Base-by-base conservation (phyloP, 2,329 filamentous ascomycete species). In the Colletotrichum sp. region DNA sequence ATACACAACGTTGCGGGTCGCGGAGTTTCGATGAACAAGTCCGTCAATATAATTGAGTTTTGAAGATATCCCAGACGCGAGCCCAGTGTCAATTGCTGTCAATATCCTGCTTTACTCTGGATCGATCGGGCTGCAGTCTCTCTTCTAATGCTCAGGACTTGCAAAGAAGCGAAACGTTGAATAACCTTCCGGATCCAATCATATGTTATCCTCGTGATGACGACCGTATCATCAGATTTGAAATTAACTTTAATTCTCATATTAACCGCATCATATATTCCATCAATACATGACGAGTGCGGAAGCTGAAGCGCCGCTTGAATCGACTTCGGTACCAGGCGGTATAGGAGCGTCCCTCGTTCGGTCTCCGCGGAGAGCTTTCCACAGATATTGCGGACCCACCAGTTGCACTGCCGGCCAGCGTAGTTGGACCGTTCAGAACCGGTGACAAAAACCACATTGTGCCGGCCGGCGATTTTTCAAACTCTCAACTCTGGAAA, bases 191-290 rank as follows among this genome's bases (percentile, higher is more conserved):
- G n/a, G 18, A 4, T 6, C 38, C 43, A 13, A 12, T 21, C 18
- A 21, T 13, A 0, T 7, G 3, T 48, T 7, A 2, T 13, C 10
- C 43, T 13, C 6, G 6, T 48, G n/a, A 12, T 7, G 0, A 7
- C 1, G 0, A 21, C 1, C 0, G 6, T 8, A 6, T 21, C 10
- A 48, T 21, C 10, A n/a, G 10, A 48, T 2, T 48, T 21, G 6
- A 1, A 48, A 21, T 13, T 48, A 13, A 21, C 0, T 48, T 48
- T n/a, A 48, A 13, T 21, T 21, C 3, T 12, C 6, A n/a, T 43
- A 21, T 48, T 3, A 13, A 13, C n/a, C 1, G 10, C 1, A 13
- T 48, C 4, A 21, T 13, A 0, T 6, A 48, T 48, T 48, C 4
- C 1, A 48, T 21, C 1, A 2, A 48, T 48, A 21, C 3, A 21